These are phyloP conservation scores for Abrus precatorius DNA, from an alignment of 306 rosid species.

Conservation along the genomic window DNA sequence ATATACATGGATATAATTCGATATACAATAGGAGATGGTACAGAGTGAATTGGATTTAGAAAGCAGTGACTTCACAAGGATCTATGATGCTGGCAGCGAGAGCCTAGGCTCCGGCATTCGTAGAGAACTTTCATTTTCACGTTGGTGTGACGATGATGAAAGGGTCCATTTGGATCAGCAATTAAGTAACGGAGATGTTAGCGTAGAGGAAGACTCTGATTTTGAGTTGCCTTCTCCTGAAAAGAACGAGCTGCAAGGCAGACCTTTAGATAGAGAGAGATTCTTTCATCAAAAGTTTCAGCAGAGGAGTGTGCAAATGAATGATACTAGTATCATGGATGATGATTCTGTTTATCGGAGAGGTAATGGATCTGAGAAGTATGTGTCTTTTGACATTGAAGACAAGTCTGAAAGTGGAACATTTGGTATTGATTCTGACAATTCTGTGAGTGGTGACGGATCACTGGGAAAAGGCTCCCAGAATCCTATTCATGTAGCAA, in stretches of 20 bases:
- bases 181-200: conserved; percentile 53
- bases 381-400: conserved; percentile 76
- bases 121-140: conserved; percentile 77
- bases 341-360: conserved; percentile 58
- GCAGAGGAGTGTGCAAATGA: conserved; percentile 59
- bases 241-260: conserved; percentile 56
- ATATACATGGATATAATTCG: conserved; percentile 52
- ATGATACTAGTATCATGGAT: conserved; percentile 59
- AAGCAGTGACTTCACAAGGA: conserved; percentile 50
- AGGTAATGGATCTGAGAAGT: conserved; percentile 62
- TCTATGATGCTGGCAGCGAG: conserved; percentile 47
- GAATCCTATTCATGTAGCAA: conserved; percentile 58
- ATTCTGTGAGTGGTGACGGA: conserved; percentile 53
- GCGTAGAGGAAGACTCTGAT: conserved; percentile 64
- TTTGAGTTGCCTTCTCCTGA: conserved; percentile 67
- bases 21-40: conserved; percentile 66
- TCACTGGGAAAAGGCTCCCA: conserved; percentile 46
- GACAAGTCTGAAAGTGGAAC: conserved; percentile 56
- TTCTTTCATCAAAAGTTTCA: conserved; percentile 50
- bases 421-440: conserved; percentile 47
- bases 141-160: conserved; percentile 76
- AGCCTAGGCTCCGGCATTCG: conserved; percentile 55
- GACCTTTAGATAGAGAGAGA: conserved; percentile 54
- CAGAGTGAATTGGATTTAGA: conserved; percentile 60
- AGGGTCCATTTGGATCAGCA: conserved; percentile 53